These are phyloP conservation scores for Geotrichum europaeum DNA, from an alignment of 1,139 yeast genomes.

Conservation along the genomic window DNA sequence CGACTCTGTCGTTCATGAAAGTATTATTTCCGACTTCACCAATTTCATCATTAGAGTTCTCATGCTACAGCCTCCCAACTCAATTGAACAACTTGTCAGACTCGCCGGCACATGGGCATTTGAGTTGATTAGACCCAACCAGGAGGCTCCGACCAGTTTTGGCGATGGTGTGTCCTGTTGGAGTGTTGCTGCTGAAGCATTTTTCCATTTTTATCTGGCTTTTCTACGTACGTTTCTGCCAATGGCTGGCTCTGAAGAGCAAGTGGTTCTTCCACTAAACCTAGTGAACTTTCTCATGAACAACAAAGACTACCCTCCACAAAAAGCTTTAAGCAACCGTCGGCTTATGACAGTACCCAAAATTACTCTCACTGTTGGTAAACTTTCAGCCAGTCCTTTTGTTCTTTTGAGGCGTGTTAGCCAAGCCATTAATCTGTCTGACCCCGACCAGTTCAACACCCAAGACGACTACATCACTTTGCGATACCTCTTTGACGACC, in stretches of 20 bases:
- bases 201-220: conserved; percentile 65
- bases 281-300: background rate
- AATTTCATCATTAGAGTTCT: conserved; percentile 75
- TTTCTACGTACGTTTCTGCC: conserved; percentile 64
- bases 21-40: conserved; percentile 79
- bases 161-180: conserved; percentile 69
- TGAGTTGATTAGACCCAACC: conserved; percentile 36
- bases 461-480: conserved; percentile 73
- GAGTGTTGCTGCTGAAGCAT: conserved; percentile 67
- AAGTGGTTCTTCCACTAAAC: conserved; percentile 1
- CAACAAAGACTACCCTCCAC: conserved; percentile 34
- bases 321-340: conserved; percentile 30
- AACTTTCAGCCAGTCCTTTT: conserved; percentile 52
- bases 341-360: conserved; percentile 54
- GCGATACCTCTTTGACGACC: conserved; percentile 62
- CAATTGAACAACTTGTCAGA: conserved; percentile 68
- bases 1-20: conserved; percentile 80
- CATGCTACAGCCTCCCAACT: conserved; percentile 70
- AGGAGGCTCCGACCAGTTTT: conserved; percentile 38
- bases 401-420: conserved; percentile 56
- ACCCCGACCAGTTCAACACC: conserved; percentile 61
- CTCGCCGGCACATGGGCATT: conserved; percentile 91
- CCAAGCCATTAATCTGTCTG: conserved; percentile 60
- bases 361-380: conserved; percentile 59
- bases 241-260: background rate